Percentiles rank a stretch among this genome's conserved stretches.
These are phyloP conservation scores for Penstemon eatonii DNA, from an alignment of 257 asterid genomes.

Conservation along the genomic window DNA sequence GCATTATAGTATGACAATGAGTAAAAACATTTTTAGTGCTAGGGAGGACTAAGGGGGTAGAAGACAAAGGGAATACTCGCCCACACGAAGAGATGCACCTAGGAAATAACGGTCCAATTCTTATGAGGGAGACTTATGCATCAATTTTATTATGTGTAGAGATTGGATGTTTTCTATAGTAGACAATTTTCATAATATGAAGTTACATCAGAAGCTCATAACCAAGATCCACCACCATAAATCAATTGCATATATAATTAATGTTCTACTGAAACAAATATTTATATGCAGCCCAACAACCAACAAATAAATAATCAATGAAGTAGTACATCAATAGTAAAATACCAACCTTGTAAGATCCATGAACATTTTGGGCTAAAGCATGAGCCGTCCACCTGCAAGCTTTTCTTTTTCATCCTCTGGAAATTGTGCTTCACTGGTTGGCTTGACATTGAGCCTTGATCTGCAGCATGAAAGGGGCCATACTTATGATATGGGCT, in stretches of 20 bases:
- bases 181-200: no score
- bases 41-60: neutral
- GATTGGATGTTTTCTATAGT: neutral
- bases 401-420: slow-evolving; percentile 65
- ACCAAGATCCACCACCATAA: neutral
- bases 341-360: slow-evolving; percentile 31
- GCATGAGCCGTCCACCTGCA: slow-evolving; percentile 26
- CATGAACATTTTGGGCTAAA: slow-evolving; percentile 7
- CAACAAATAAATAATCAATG: neutral
- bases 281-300: neutral
- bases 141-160: neutral
- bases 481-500: slow-evolving; percentile 64
- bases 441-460: slow-evolving; percentile 48
- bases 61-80: slow-evolving; percentile 2
- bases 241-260: no score
- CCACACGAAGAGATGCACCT: neutral
- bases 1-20: slow-evolving; percentile 27
- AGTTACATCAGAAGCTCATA: neutral
- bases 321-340: neutral
- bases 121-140: neutral
- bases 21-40: neutral
- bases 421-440: slow-evolving; percentile 81
- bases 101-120: slow-evolving; percentile 11
- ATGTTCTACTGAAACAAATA: neutral
- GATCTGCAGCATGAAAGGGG: slow-evolving; percentile 37